These are phyloP conservation scores for Quercus parvula DNA, from an alignment of 306 rosid species.

Conservation along the genomic window DNA sequence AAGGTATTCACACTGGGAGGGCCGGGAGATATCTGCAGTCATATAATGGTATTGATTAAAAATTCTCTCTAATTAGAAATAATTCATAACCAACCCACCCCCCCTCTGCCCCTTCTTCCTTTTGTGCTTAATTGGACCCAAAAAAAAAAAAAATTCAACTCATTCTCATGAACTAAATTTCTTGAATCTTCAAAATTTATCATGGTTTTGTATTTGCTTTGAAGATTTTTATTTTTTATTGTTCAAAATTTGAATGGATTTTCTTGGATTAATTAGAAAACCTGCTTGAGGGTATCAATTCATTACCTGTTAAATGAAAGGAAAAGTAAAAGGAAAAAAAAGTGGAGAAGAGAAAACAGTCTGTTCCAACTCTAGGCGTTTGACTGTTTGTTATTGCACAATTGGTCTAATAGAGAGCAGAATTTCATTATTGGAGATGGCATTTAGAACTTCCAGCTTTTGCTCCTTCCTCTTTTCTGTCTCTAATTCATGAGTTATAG, in stretches of 20 bases:
- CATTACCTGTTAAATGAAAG: background rate
- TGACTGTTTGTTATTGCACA: background rate
- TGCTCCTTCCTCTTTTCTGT: background rate
- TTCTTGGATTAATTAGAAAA: background rate
- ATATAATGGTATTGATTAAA: conserved; percentile 50
- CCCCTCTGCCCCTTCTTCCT: background rate
- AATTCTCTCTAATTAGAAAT: background rate
- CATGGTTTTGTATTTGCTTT: background rate
- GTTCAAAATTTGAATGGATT: background rate
- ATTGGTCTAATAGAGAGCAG: background rate
- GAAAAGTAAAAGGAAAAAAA: background rate
- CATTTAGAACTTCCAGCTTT: conserved; percentile 4
- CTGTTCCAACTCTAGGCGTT: background rate
- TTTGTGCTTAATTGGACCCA: background rate
- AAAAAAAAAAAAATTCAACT: background rate
- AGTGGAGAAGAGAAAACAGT: background rate
- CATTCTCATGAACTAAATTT: conserved; percentile 9
- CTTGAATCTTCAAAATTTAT: background rate
- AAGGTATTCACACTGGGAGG: conserved; percentile 52
- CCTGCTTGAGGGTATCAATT: no score
- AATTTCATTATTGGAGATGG: background rate
- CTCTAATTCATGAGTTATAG: background rate
- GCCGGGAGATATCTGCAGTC: conserved; percentile 62
- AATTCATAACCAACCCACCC: background rate
- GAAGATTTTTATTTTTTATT: background rate